Evolutionary conservation across 2,329 filamentous ascomycete species (phyloP).

Genomic region (Penicillium hesseltinei): DNA sequence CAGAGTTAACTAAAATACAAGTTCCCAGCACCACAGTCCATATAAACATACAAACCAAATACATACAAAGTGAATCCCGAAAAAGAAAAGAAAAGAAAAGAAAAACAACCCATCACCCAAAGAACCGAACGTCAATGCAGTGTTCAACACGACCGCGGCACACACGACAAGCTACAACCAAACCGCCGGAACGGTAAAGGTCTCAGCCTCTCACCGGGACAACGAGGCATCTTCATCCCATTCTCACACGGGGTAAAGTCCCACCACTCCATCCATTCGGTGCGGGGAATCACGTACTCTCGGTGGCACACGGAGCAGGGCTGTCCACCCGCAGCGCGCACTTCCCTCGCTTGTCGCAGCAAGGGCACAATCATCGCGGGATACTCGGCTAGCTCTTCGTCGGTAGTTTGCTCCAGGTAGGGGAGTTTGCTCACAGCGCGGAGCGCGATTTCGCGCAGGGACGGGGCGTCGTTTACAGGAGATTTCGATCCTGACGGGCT

Average conservation of each 20-base stretch:
- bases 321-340: slow-evolving; percentile 39
- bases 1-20: not conserved
- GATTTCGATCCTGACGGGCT: not conserved
- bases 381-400: slow-evolving; percentile 35
- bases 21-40: slow-evolving; percentile 6
- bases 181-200: slow-evolving; percentile 42
- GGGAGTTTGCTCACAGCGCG: slow-evolving; percentile 39
- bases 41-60: slow-evolving; percentile 10
- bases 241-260: slow-evolving; percentile 42
- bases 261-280: slow-evolving; percentile 49
- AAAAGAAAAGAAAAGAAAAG: not conserved
- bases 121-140: not conserved
- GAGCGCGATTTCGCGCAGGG: slow-evolving; percentile 45
- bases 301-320: slow-evolving; percentile 43
- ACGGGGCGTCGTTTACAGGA: slow-evolving; percentile 32
- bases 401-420: slow-evolving; percentile 37
- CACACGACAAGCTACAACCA: slow-evolving; percentile 44
- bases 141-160: slow-evolving; percentile 20
- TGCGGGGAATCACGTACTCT: slow-evolving; percentile 42
- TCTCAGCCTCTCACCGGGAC: slow-evolving; percentile 31
- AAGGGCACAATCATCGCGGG: slow-evolving; percentile 37
- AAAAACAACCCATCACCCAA: not conserved
- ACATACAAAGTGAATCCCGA: slow-evolving; percentile 9
- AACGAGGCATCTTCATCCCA: slow-evolving; percentile 34
- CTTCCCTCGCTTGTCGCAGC: slow-evolving; percentile 35